phyloP scores from a whole-genome alignment of 345 rosid species.

The Euphorbia peplus region DNA sequence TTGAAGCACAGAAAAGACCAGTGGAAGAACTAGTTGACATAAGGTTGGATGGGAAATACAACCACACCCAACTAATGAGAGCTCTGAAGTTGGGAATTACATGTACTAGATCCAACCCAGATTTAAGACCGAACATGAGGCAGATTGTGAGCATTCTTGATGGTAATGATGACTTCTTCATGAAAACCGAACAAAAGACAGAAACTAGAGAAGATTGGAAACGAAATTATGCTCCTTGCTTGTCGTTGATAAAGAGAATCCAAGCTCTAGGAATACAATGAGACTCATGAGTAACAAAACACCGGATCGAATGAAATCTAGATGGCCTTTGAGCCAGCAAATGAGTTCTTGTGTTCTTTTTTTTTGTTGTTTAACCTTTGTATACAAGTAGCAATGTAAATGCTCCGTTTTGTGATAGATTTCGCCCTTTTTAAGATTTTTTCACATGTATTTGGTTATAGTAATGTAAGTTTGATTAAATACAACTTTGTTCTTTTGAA shows the following conservation, averaged over 20 bases:
- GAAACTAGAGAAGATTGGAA: slow-evolving; percentile 69
- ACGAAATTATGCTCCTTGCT: slow-evolving; percentile 49
- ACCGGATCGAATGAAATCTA: slow-evolving; percentile 3
- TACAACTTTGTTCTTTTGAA: neutral
- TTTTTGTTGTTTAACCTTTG: slow-evolving; percentile 14
- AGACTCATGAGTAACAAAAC: slow-evolving; percentile 16
- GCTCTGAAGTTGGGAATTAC: slow-evolving; percentile 61
- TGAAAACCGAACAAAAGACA: slow-evolving; percentile 30
- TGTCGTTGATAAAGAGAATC: slow-evolving; percentile 65
- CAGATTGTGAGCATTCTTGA: slow-evolving; percentile 84
- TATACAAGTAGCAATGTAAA: slow-evolving; percentile 15
- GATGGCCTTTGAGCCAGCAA: slow-evolving; percentile 2
- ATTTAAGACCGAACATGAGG: slow-evolving; percentile 69
- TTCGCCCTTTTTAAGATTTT: slow-evolving; percentile 12
- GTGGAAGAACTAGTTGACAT: slow-evolving; percentile 57
- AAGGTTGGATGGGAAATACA: slow-evolving; percentile 45
- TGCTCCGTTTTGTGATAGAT: slow-evolving; percentile 16
- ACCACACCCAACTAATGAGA: slow-evolving; percentile 48
- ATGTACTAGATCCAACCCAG: slow-evolving; percentile 76
- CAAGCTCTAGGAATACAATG: slow-evolving; percentile 86
- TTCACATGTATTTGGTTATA: neutral
- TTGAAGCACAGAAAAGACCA: slow-evolving; percentile 45
- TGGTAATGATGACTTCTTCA: slow-evolving; percentile 55
- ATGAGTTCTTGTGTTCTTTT: slow-evolving; percentile 5
- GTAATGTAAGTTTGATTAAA: neutral